A percentile compares a stretch with the other conserved stretches of the same genome.
These are phyloP conservation scores for Nakaseomyces delphensis DNA, from an alignment of 1,139 yeast genomes.

Conservation along the genomic window DNA sequence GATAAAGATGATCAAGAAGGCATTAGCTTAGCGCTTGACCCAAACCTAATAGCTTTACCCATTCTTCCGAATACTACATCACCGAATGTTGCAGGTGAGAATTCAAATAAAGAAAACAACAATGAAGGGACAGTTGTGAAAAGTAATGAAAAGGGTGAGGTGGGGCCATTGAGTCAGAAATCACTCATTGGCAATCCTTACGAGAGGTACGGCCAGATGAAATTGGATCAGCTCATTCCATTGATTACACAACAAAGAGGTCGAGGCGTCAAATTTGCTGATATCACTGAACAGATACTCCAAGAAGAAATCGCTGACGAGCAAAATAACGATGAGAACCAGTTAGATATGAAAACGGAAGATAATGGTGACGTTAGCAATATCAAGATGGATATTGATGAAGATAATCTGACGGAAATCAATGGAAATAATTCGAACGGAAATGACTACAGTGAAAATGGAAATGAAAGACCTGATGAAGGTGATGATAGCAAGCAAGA, in stretches of 20 bases:
- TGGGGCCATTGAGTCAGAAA: constrained; percentile 6
- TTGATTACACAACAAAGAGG: constrained; percentile 27
- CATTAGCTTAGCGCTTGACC: constrained; percentile 26
- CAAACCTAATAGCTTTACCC: constrained; percentile 22
- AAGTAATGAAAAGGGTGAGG: not conserved
- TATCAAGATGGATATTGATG: constrained; percentile 11
- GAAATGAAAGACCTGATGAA: constrained; percentile 6
- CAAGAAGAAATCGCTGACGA: constrained; percentile 35
- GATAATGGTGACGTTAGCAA: constrained; percentile 4
- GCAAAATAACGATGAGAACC: constrained; percentile 8
- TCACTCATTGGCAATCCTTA: constrained; percentile 27
- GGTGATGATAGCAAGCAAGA: constrained; percentile 11
- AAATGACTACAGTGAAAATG: constrained; percentile 12
- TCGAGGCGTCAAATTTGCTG: constrained; percentile 26
- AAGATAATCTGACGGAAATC: constrained; percentile 6
- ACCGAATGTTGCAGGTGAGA: not conserved
- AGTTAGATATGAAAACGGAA: constrained; percentile 12
- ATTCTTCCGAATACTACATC: constrained; percentile 8
- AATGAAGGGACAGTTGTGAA: constrained; percentile 2
- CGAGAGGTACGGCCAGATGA: constrained; percentile 28
- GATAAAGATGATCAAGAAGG: constrained; percentile 28
- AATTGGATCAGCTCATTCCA: constrained; percentile 27
- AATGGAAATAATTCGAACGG: constrained; percentile 1
- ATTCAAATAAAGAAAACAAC: not conserved
- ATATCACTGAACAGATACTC: constrained; percentile 50